Percentiles rank a stretch among this genome's conserved stretches.
Evolutionary conservation across 2,329 filamentous ascomycete species (phyloP).

Genomic region (Rhynchosporium graminicola): DNA sequence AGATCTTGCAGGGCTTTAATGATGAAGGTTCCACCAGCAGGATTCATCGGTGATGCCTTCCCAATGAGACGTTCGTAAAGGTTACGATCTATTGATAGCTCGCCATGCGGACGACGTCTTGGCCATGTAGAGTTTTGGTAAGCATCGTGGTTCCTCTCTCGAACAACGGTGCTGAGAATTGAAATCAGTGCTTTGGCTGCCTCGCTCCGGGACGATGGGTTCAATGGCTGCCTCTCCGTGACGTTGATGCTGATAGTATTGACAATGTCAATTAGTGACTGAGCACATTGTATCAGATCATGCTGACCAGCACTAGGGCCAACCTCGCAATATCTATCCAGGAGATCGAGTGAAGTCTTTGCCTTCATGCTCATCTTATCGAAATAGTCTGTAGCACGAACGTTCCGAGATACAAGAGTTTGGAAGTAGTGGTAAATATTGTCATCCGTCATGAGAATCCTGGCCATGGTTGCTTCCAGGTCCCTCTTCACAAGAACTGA

Average conservation of each 20-base stretch:
- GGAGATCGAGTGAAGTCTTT: slow-evolving; percentile 21
- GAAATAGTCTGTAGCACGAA: slow-evolving; percentile 34
- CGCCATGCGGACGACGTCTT: slow-evolving; percentile 29
- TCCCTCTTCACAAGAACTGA: slow-evolving; percentile 29
- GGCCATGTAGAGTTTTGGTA: slow-evolving; percentile 30
- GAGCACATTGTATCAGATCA: slow-evolving; percentile 35
- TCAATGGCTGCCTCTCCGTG: slow-evolving; percentile 27
- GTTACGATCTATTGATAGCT: slow-evolving; percentile 35
- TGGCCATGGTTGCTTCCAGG: slow-evolving; percentile 35
- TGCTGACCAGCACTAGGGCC: slow-evolving; percentile 31
- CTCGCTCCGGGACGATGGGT: slow-evolving; percentile 24
- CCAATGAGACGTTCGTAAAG: slow-evolving; percentile 37
- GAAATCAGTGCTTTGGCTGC: slow-evolving; percentile 33
- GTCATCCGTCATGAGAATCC: slow-evolving; percentile 35
- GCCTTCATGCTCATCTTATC: slow-evolving; percentile 34
- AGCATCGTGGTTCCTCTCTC: slow-evolving; percentile 32
- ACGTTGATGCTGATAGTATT: slow-evolving; percentile 31
- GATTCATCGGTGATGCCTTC: slow-evolving; percentile 22
- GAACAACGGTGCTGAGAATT: slow-evolving; percentile 35
- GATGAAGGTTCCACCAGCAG: slow-evolving; percentile 32
- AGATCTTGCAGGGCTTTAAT: slow-evolving; percentile 35
- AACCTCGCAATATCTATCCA: slow-evolving; percentile 33
- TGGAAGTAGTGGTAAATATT: slow-evolving; percentile 33
- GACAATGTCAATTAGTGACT: slow-evolving; percentile 34
- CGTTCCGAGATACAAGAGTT: slow-evolving; percentile 29